Evolutionary conservation across 2,329 filamentous ascomycete genomes (phyloP), one percentile per base, ranked within the genome.

Genomic region (Elsinoe perseae): DNA sequence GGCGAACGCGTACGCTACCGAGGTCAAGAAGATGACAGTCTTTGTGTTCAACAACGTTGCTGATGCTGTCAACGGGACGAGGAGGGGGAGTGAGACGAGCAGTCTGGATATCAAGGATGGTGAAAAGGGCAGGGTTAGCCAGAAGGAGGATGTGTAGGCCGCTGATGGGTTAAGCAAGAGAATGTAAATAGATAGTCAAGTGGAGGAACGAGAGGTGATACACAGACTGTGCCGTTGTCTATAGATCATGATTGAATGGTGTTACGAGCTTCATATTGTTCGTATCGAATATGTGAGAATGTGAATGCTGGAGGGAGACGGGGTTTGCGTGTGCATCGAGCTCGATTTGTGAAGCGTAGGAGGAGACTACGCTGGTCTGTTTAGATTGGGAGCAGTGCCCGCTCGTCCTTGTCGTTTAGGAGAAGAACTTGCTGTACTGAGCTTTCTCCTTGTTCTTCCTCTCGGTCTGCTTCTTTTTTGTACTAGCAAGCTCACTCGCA

Each of bases 351-450:
- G n/a, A n/a, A n/a, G n/a, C n/a, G n/a, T n/a, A n/a, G n/a, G n/a
- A n/a, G n/a, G n/a, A n/a, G n/a, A n/a, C n/a, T n/a, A n/a, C n/a
- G n/a, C n/a, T n/a, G n/a, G n/a, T n/a, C n/a, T n/a, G n/a, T n/a
- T n/a, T n/a, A n/a, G n/a, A n/a, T n/a, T n/a, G n/a, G n/a, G n/a
- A n/a, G n/a, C n/a, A n/a, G n/a, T n/a, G n/a, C n/a, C n/a, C n/a
- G n/a, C n/a, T n/a, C n/a, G n/a, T n/a, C n/a, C n/a, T n/a, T 14
- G 5, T 9, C 50, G n/a, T 16, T 50, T 72, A 84, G 38, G 76
- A 71, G 69, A 97, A 97, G 73, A 95, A 93, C 76, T 95, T 97
- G 76, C 86, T 87, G 70, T 92, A 95, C 4, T 85, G 86, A 64
- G 87, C 89, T 81, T 91, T 95, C 77, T 96, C 89, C 81, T 91